Evolutionary conservation across 768 basidiomycete genomes (phyloP).

Genomic region (Boletus sensibilis): DNA sequence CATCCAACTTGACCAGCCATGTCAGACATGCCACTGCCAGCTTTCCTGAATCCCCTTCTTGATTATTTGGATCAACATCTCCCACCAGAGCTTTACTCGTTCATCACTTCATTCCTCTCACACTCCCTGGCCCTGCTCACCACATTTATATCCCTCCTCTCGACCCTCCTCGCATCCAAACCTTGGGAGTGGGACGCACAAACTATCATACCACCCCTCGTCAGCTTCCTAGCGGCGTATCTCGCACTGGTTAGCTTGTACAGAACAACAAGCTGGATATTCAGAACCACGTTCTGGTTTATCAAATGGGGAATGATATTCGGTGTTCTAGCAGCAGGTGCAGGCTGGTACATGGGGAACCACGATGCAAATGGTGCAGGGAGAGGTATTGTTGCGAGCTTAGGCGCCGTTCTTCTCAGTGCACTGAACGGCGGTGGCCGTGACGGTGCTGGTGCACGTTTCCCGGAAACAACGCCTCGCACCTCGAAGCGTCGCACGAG

Average conservation of each 20-base stretch:
- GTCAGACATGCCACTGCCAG: constrained; percentile 41
- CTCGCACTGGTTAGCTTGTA: constrained; percentile 75
- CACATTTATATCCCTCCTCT: constrained; percentile 47
- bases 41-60: constrained; percentile 53
- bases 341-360: constrained; percentile 53
- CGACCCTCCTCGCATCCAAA: constrained; percentile 47
- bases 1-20: constrained; percentile 16
- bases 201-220: constrained; percentile 67
- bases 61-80: constrained; percentile 52
- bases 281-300: constrained; percentile 65
- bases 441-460: constrained; percentile 29
- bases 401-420: constrained; percentile 44
- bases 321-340: constrained; percentile 49
- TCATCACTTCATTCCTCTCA: constrained; percentile 51
- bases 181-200: constrained; percentile 67
- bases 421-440: constrained; percentile 40
- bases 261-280: constrained; percentile 73
- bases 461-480: constrained; percentile 16
- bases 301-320: constrained; percentile 76
- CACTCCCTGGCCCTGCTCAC: constrained; percentile 51
- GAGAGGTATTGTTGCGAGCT: constrained; percentile 36
- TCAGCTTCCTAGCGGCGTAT: constrained; percentile 71
- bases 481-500: constrained; percentile 37
- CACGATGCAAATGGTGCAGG: constrained; percentile 34
- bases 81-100: constrained; percentile 53